Evolutionary conservation across 495 filamentous ascomycete species (phyloP).

Genomic region (Neurospora sp.): DNA sequence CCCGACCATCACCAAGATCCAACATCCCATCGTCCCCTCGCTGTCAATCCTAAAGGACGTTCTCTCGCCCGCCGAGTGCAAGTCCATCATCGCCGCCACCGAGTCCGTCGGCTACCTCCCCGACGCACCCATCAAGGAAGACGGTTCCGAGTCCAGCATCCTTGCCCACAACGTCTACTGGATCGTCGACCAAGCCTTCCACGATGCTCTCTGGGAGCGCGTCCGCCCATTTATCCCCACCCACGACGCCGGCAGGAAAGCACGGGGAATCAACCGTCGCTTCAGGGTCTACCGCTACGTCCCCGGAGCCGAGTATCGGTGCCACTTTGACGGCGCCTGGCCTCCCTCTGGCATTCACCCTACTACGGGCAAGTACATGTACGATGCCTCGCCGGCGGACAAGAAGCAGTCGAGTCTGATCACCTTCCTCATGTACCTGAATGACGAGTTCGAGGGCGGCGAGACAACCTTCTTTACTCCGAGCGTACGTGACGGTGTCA

Average conservation of each 20-base stretch:
- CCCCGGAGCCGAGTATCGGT: conserved; percentile 39
- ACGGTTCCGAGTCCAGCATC: conserved; percentile 31
- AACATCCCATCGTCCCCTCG: conserved; percentile 32
- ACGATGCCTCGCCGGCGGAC: conserved; percentile 32
- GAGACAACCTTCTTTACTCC: conserved; percentile 43
- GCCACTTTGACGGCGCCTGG: conserved; percentile 40
- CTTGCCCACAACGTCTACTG: conserved; percentile 45
- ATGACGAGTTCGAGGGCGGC: conserved; percentile 41
- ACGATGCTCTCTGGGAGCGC: conserved; percentile 32
- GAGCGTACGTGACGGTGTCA: conserved; percentile 28
- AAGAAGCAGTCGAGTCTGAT: conserved; percentile 39
- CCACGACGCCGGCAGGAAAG: conserved; percentile 24
- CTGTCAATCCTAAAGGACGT: conserved; percentile 30
- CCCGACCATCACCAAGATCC: conserved; percentile 21
- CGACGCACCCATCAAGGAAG: conserved; percentile 35
- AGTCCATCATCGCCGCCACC: conserved; percentile 34
- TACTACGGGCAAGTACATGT: conserved; percentile 30
- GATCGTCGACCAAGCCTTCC: conserved; percentile 34
- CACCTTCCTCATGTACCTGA: conserved; percentile 43
- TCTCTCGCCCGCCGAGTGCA: conserved; percentile 31
- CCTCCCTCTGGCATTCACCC: conserved; percentile 33
- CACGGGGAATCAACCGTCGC: conserved; percentile 35
- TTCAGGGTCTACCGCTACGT: conserved; percentile 43
- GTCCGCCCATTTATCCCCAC: conserved; percentile 29
- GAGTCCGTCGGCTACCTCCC: conserved; percentile 36